Evolutionary conservation across 2,329 filamentous ascomycete genomes (phyloP).

Genomic region (Plenodomus tracheiphilus): DNA sequence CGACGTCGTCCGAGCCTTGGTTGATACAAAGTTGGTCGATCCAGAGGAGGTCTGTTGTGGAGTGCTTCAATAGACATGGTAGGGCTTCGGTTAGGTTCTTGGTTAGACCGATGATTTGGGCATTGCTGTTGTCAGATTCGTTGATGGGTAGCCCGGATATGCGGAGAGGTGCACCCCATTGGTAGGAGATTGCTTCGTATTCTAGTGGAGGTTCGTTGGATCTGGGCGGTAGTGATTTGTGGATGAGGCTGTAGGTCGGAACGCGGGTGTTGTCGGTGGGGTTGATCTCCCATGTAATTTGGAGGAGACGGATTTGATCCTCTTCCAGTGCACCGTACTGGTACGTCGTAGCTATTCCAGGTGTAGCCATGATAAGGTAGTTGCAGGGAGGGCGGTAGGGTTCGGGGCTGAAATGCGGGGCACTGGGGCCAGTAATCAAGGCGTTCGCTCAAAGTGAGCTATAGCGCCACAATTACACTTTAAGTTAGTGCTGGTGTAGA

Average conservation of each 20-base stretch:
- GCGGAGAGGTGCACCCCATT: constrained; percentile 15
- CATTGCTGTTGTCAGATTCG: neutral
- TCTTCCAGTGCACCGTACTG: neutral
- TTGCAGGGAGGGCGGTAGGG: neutral
- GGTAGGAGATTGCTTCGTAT: constrained; percentile 25
- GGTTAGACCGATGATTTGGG: constrained; percentile 21
- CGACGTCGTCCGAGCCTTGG: constrained; percentile 23
- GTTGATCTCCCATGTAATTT: neutral
- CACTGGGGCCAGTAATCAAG: no score
- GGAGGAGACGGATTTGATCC: neutral
- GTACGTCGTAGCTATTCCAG: neutral
- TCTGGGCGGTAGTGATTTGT: constrained; percentile 4
- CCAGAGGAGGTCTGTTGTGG: constrained; percentile 28
- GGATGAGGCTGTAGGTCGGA: constrained; percentile 9
- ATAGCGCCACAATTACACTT: no score
- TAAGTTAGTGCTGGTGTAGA: no score
- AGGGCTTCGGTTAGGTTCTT: constrained; percentile 21
- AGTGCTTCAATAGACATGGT: constrained; percentile 14
- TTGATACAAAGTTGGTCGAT: constrained; percentile 38
- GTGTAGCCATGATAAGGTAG: neutral
- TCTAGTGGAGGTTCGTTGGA: neutral
- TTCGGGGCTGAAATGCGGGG: neutral
- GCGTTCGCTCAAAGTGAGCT: no score
- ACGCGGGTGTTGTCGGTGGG: neutral
- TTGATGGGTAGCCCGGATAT: constrained; percentile 9